Conservation (phyloP, 345 rosid genomes). For the Bruguiera sexangula region DNA sequence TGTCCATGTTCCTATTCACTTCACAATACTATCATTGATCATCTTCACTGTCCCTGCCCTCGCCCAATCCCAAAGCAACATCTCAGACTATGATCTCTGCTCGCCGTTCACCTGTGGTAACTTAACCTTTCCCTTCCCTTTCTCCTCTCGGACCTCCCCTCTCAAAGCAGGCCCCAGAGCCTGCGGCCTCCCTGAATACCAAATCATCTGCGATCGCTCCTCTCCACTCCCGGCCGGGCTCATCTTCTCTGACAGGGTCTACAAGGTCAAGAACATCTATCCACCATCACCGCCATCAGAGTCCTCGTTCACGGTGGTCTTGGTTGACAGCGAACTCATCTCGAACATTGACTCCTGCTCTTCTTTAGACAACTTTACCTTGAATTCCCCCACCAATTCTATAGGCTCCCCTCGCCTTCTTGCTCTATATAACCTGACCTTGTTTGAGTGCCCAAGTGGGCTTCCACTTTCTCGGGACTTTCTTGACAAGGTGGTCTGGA, state of each 20-base stretch:
- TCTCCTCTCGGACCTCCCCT: slow-evolving; percentile 18
- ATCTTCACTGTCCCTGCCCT: neutral
- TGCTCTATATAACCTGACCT: slow-evolving; percentile 14
- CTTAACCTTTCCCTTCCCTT: slow-evolving; percentile 38
- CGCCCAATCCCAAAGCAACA: slow-evolving; percentile 8
- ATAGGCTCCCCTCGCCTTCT: slow-evolving; percentile 12
- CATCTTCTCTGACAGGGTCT: slow-evolving; percentile 14
- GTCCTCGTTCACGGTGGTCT: slow-evolving; percentile 9
- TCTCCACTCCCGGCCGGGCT: slow-evolving; percentile 13
- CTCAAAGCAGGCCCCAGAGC: slow-evolving; percentile 4
- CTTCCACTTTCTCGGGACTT: neutral
- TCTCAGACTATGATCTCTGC: slow-evolving; percentile 20
- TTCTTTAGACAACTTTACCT: slow-evolving; percentile 21
- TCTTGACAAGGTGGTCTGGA: slow-evolving; percentile 5
- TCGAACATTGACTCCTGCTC: slow-evolving; percentile 18
- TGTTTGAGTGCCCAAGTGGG: slow-evolving; percentile 15
- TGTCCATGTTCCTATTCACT: neutral
- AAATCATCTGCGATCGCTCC: slow-evolving; percentile 21
- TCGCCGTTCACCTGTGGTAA: slow-evolving; percentile 28
- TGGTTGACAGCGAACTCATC: slow-evolving; percentile 23
- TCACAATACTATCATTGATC: neutral
- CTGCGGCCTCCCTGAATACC: slow-evolving; percentile 37
- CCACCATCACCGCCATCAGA: neutral
- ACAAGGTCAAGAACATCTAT: slow-evolving; percentile 14
- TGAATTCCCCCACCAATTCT: neutral